Evolutionary conservation across 2,329 filamentous ascomycete genomes (phyloP).

Genomic region (Fusarium tupiense): DNA sequence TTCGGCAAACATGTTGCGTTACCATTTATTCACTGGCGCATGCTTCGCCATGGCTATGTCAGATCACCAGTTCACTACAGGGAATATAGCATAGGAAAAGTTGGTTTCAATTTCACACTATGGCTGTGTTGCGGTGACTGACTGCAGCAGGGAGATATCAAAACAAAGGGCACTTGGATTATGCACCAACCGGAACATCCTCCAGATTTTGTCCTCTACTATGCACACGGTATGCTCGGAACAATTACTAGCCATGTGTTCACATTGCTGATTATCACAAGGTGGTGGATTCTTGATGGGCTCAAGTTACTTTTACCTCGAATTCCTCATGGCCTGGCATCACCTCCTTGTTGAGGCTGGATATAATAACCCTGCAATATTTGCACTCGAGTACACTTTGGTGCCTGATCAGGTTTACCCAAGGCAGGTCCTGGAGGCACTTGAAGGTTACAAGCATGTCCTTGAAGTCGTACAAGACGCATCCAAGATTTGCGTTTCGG

Average conservation of each 20-base stretch:
- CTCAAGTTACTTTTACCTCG: constrained; percentile 83
- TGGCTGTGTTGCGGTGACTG: not conserved
- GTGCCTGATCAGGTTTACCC: constrained; percentile 80
- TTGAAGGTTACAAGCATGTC: constrained; percentile 77
- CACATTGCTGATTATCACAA: constrained; percentile 44
- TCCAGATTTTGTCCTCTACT: constrained; percentile 84
- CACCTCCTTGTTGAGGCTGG: constrained; percentile 70
- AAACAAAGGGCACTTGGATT: constrained; percentile 74
- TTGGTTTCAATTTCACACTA: constrained; percentile 24
- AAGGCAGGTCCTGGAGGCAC: constrained; percentile 74
- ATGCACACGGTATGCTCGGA: constrained; percentile 72
- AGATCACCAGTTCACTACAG: constrained; percentile 71
- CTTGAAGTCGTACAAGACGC: constrained; percentile 67
- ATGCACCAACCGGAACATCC: constrained; percentile 65
- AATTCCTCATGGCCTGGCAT: constrained; percentile 81
- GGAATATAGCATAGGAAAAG: constrained; percentile 53
- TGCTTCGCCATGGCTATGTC: constrained; percentile 76
- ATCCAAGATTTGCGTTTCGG: constrained; percentile 74
- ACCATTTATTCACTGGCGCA: constrained; percentile 79
- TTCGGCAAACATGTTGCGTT: constrained; percentile 78
- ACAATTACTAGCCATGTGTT: not conserved
- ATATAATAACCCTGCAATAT: constrained; percentile 80
- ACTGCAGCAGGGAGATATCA: constrained; percentile 48
- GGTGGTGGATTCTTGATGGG: constrained; percentile 88
- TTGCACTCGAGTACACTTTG: constrained; percentile 82